Evolutionary conservation across 83 land plant species (phyloP).

Genomic region (Picea engelmannii): DNA sequence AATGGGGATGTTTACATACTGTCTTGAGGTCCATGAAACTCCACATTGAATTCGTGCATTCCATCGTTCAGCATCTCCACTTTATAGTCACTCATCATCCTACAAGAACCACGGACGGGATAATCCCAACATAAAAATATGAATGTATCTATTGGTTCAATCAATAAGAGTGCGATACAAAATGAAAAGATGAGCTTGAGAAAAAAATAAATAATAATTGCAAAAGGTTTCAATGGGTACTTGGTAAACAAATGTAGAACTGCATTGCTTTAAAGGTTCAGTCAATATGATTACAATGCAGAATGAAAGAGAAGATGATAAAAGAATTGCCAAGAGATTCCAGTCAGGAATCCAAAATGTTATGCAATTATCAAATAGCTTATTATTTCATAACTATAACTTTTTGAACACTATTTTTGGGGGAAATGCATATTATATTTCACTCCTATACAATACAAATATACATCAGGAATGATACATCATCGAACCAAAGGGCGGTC

Average conservation of each 20-base stretch:
- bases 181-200: neutral
- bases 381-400: neutral
- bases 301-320: neutral
- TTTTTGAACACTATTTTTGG: neutral
- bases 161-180: neutral
- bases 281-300: neutral
- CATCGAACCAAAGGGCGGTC: neutral
- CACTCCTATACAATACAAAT: neutral
- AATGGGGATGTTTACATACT: conserved; percentile 31
- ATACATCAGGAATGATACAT: neutral
- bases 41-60: conserved; percentile 66
- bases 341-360: neutral
- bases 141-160: neutral
- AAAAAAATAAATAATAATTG: too few species aligned
- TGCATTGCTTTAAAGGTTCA: neutral
- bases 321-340: conserved; percentile 5
- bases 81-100: conserved; percentile 81
- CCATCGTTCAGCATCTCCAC: conserved; percentile 79
- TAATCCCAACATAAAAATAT: conserved; percentile 2
- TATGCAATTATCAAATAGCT: too few species aligned
- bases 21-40: conserved; percentile 74
- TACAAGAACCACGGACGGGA: conserved; percentile 17
- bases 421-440: neutral
- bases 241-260: too few species aligned
- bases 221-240: too few species aligned